Evolutionary conservation across 1,284 basidiomycete genomes (phyloP), one percentile per base, ranked within the genome.

Genomic region (Pseudozyma tsukubaensis): DNA sequence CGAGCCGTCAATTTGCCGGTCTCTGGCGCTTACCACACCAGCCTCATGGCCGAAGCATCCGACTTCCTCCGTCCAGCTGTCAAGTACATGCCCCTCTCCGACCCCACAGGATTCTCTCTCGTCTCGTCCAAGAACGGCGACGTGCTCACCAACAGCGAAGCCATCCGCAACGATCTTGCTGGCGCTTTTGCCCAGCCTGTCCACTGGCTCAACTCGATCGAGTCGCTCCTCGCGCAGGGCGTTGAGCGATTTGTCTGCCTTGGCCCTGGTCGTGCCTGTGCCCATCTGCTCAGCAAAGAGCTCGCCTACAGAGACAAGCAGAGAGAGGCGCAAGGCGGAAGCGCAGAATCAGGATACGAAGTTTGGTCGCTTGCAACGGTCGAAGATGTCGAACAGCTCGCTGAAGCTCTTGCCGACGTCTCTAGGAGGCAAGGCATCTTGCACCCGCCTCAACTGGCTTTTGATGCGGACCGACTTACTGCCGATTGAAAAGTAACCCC

Each of bases 1-100:
- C 69, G 81, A 6, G 83, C 83, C 2, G 83, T 83, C 44, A 84
- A 84, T 36, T 50, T 84, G 21, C 83, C 83, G 29, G 80, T 84
- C 1, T 76, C 78, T 1, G 83, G 82, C 0, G 81, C 83, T 3
- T 84, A 81, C 54, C 79, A 83, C 45, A 82, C 82, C 13, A 72
- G 69, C 13, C 64, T 84, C 29, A 80, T 83, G 75, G 16, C 43
- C 12, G 72, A 66, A 4, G 83, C 79, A 1, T 70, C 64, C 16
- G 65, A 78, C n/a, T 59, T 71, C 13, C 71, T 80, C 37, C 57
- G 67, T 4, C 68, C 70, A 0, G 65, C 77, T 0, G 71, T 84
- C 35, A 66, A 73, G 34, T 47, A 71, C 19, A 66, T 84, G 60
- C 83, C 83, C 0, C 65, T 84, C 7, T 65, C 69, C 21, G 66